A percentile compares a stretch with the other conserved stretches of the same genome.
Evolutionary conservation across 306 rosid genomes (phyloP).

Genomic region (Vicia sativa): DNA sequence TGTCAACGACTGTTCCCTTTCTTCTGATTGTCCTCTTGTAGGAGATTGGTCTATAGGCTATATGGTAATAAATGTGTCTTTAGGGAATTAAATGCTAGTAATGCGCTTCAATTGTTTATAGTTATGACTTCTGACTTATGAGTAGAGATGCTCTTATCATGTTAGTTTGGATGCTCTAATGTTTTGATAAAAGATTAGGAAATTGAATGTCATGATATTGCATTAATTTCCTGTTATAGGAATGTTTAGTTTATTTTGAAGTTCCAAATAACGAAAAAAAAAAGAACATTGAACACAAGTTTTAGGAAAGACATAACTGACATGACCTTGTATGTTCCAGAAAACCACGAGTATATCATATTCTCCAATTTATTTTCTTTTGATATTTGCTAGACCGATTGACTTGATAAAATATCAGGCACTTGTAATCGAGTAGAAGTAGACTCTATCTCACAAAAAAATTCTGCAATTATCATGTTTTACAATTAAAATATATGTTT

Average conservation of each 20-base stretch:
- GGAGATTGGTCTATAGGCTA: not conserved
- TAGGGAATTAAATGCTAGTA: not conserved
- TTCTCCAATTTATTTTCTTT: too few species aligned
- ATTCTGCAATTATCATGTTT: too few species aligned
- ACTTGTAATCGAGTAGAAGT: too few species aligned
- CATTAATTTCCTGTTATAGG: not conserved
- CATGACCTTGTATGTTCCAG: too few species aligned
- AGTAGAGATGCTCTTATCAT: conserved; percentile 3
- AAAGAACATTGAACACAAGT: not conserved
- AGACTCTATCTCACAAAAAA: too few species aligned
- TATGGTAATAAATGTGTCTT: not conserved
- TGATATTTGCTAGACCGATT: too few species aligned
- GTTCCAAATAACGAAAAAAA: not conserved
- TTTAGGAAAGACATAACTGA: not conserved
- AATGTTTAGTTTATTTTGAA: not conserved
- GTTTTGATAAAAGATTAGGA: not conserved
- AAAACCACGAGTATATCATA: too few species aligned
- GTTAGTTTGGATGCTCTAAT: not conserved
- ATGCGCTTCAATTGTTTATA: not conserved
- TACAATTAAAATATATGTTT: too few species aligned
- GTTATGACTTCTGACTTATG: not conserved
- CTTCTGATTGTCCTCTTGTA: conserved; percentile 18
- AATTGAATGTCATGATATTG: not conserved
- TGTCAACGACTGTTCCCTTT: not conserved
- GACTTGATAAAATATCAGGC: too few species aligned